Base-by-base conservation (phyloP, 192 early-diverging fungal species). In the Chytriomyces sp. region DNA sequence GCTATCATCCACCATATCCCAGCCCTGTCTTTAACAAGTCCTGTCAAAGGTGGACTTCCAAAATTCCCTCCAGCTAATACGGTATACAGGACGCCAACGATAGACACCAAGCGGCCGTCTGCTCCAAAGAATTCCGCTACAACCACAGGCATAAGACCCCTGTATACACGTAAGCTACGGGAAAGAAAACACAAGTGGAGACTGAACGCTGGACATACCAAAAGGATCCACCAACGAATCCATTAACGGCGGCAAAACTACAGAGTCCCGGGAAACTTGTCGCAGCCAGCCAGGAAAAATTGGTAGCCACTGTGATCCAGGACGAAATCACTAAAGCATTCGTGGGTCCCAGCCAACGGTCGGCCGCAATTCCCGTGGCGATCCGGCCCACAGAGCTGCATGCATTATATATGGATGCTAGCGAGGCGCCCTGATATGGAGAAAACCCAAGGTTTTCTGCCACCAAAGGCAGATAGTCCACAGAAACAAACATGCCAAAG, bases 371-470 rank as follows among this genome's bases (percentile, higher is more conserved):
- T 2, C 91, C 91, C 41, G 88, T 83, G 14, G 81, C 67, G 58
- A 92, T 80, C 52, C 89, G 83, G 1, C 91, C 91, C 17, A 90
- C 55, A 58, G 85, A 86, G 0, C 84, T 80, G 4, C 85, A 88
- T 26, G 84, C 89, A 69, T 90, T 92, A 82, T 39, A 93, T 70
- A 52, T 88, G 86, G 34, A 93, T 68, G 60, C 14, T 8, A 71
- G 22, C 28, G 69, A 41, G 54, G 69, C 69, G 10, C 34, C 38
- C 1, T 54, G 12, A 7, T 36, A 10, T 5, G 28, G 12, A 0
- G 55, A 30, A 5, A 71, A 10, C 7, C 39, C 39, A 5, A 28
- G 34, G 25, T 10, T 5, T 25, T 71, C 54, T 8, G 69, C 55
- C 12, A 36, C 26, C 10, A 41, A 36, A 17, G 77, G 72, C 12